These are phyloP conservation scores for Asterella californica DNA, from an alignment of 225 moss, liverwort and hornwort species.

Conservation along the genomic window DNA sequence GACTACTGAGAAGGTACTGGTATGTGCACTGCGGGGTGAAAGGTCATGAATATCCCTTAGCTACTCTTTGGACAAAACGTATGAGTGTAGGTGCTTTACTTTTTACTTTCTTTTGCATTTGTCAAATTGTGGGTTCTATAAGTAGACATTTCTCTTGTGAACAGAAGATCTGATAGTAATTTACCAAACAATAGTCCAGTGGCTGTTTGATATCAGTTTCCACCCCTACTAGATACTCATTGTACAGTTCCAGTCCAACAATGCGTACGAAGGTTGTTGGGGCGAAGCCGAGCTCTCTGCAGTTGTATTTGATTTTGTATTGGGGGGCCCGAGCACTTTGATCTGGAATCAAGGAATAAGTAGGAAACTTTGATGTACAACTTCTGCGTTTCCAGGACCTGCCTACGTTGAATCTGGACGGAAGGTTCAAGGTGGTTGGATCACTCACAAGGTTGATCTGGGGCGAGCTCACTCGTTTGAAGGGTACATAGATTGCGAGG, in stretches of 20 bases:
- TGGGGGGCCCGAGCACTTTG: neutral
- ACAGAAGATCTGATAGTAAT: neutral
- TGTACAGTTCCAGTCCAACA: neutral
- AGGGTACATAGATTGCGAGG: neutral
- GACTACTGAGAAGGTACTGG: neutral
- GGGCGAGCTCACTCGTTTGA: neutral
- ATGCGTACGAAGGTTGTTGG: neutral
- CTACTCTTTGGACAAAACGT: too few species aligned
- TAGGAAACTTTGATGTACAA: neutral
- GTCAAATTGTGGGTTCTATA: neutral
- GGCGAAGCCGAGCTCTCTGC: neutral
- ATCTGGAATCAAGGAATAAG: neutral
- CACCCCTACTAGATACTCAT: neutral
- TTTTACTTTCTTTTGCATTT: too few species aligned
- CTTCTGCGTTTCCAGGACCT: neutral
- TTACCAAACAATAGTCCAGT: constrained; percentile 1
- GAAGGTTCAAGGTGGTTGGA: constrained; percentile 13
- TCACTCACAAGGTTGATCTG: neutral
- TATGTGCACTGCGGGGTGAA: too few species aligned
- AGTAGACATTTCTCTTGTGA: neutral
- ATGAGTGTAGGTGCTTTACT: neutral
- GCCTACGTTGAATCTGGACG: neutral
- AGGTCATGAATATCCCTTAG: too few species aligned
- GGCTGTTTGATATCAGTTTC: neutral
- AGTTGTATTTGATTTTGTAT: neutral